Percentiles rank a stretch among this genome's conserved stretches.
Conservation (phyloP, 1,284 basidiomycete species). For the Ceratobasidium sp. region DNA sequence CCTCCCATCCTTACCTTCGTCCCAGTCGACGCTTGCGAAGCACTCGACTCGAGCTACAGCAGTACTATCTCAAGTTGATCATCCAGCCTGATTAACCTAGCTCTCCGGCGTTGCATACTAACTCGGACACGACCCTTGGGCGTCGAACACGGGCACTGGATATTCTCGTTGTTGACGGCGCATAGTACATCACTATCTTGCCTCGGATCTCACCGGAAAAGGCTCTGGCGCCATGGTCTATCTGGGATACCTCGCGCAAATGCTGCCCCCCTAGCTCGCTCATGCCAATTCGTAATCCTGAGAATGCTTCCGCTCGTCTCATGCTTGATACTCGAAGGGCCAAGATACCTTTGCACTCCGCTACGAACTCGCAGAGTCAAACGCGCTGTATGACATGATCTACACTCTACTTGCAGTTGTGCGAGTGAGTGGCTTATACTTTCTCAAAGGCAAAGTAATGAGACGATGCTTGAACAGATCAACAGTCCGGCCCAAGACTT, state of each 20-base stretch:
- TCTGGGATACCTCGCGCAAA: background rate
- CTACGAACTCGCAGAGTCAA: constrained; percentile 20
- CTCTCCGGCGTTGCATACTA: constrained; percentile 7
- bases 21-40: too few species aligned
- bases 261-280: constrained; percentile 32
- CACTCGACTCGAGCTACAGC: too few species aligned
- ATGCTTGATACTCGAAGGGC: constrained; percentile 4
- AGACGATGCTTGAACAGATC: too few species aligned
- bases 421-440: too few species aligned
- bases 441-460: too few species aligned
- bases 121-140: background rate
- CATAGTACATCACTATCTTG: constrained; percentile 26
- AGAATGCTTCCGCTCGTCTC: constrained; percentile 36
- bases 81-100: constrained; percentile 35
- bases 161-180: constrained; percentile 33
- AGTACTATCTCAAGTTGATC: too few species aligned
- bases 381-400: too few species aligned
- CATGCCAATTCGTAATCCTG: constrained; percentile 42
- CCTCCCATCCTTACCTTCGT: too few species aligned
- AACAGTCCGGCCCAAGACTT: too few species aligned
- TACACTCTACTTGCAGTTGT: too few species aligned
- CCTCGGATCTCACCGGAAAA: background rate
- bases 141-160: constrained; percentile 33
- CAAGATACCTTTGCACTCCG: constrained; percentile 37
- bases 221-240: background rate